Evolutionary conservation across 2,329 filamentous ascomycete genomes (phyloP).

Genomic region (Fusarium haematococcum): DNA sequence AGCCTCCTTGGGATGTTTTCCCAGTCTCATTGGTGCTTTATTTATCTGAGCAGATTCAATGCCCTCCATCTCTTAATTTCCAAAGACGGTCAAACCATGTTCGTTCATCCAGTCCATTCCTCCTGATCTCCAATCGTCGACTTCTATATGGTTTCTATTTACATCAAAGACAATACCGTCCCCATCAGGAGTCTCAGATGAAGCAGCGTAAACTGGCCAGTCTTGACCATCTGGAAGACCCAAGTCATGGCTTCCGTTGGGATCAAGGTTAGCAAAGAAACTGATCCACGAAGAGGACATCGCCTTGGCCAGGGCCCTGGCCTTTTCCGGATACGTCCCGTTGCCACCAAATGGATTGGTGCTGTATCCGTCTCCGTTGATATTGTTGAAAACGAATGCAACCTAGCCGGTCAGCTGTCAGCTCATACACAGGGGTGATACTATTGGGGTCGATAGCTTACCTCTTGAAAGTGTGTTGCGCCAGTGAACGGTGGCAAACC

Average conservation of each 20-base stretch:
- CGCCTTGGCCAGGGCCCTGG: constrained; percentile 41
- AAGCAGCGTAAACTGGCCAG: constrained; percentile 45
- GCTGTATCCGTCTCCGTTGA: constrained; percentile 47
- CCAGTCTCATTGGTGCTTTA: too few relatives aligned
- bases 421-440: not conserved
- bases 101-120: constrained; percentile 47
- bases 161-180: constrained; percentile 46
- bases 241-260: constrained; percentile 38
- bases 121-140: constrained; percentile 45
- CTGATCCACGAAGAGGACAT: constrained; percentile 50
- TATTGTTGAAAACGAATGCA: constrained; percentile 56
- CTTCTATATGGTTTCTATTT: constrained; percentile 41
- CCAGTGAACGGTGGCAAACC: constrained; percentile 35
- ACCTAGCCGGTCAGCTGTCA: constrained; percentile 42
- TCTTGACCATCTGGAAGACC: not conserved
- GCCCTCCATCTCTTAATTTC: constrained; percentile 24
- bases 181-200: constrained; percentile 29
- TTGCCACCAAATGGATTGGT: constrained; percentile 47
- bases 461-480: constrained; percentile 54
- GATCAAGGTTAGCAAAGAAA: constrained; percentile 42
- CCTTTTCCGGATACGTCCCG: constrained; percentile 40
- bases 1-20: constrained; percentile 2
- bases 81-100: constrained; percentile 44
- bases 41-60: not conserved
- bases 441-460: not conserved